Conservation (phyloP, 306 rosid species). For the Rosa persica region DNA sequence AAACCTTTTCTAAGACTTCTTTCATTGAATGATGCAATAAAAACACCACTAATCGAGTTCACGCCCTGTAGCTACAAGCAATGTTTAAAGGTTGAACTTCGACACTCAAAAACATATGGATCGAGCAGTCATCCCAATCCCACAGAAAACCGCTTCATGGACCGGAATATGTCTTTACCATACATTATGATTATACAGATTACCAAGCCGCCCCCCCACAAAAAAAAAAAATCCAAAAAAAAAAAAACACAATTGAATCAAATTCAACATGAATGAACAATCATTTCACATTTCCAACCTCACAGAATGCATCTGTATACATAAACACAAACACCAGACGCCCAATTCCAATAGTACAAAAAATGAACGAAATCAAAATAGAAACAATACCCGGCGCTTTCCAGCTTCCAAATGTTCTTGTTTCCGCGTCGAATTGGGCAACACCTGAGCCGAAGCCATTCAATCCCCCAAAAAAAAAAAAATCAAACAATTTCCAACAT, state of each 20-base stretch:
- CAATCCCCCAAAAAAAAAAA: slow-evolving; percentile 30
- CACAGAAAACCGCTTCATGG: neutral
- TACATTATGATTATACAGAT: neutral
- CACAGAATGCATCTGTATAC: neutral
- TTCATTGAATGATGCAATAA: neutral
- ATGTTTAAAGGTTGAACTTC: neutral
- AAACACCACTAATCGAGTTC: neutral
- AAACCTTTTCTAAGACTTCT: neutral
- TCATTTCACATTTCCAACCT: neutral
- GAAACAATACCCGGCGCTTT: slow-evolving; percentile 75
- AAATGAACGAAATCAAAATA: neutral
- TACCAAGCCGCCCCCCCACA: neutral
- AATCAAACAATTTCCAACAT: slow-evolving; percentile 20
- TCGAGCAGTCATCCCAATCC: neutral
- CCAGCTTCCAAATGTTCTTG: slow-evolving; percentile 95
- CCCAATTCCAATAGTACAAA: slow-evolving; percentile 14
- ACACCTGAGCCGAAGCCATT: slow-evolving; percentile 97
- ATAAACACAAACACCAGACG: neutral
- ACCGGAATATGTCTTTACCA: neutral
- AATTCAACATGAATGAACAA: neutral
- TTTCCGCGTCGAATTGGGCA: slow-evolving; percentile 66
- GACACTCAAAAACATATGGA: neutral
- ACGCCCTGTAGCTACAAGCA: neutral
- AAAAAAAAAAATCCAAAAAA: no score
- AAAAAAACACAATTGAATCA: neutral